Evolutionary conservation across 164 flowering plant species (phyloP).

Genomic region (Berberis vulgaris): DNA sequence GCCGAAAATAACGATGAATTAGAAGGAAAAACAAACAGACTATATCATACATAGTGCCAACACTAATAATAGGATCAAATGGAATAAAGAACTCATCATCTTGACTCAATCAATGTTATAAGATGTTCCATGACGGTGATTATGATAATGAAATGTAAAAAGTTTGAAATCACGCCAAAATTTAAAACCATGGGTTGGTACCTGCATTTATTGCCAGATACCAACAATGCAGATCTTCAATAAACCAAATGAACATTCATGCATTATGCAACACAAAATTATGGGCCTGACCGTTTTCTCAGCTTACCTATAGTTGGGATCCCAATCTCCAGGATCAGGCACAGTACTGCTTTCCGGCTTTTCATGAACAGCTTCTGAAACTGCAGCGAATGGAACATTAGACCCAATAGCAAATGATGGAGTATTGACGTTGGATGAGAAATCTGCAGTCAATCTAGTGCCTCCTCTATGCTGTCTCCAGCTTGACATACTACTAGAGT

Average conservation of each 20-base stretch:
- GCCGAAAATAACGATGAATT: too few relatives aligned
- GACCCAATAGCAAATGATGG: constrained; percentile 22
- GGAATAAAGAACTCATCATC: too few relatives aligned
- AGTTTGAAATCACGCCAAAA: too few relatives aligned
- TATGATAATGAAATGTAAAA: too few relatives aligned
- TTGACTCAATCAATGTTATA: too few relatives aligned
- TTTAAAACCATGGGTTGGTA: too few relatives aligned
- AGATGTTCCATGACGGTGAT: too few relatives aligned
- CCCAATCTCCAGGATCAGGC: constrained; percentile 98
- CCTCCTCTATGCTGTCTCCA: constrained; percentile 58
- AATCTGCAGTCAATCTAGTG: constrained; percentile 20
- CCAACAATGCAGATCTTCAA: too few relatives aligned
- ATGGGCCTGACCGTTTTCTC: neutral
- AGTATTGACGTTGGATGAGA: constrained; percentile 23
- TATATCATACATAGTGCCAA: too few relatives aligned
- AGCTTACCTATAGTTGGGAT: constrained; percentile 86
- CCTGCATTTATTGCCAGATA: too few relatives aligned
- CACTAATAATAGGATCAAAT: too few relatives aligned
- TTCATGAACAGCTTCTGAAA: constrained; percentile 35
- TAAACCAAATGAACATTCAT: neutral
- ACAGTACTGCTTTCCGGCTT: constrained; percentile 41
- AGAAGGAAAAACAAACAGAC: too few relatives aligned
- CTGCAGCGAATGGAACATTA: constrained; percentile 17
- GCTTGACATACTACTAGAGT: constrained; percentile 23
- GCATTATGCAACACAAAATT: neutral